Evolutionary conservation across 768 basidiomycete genomes (phyloP), one percentile per base, ranked within the genome.

Genomic region (Boletus reticuloceps): DNA sequence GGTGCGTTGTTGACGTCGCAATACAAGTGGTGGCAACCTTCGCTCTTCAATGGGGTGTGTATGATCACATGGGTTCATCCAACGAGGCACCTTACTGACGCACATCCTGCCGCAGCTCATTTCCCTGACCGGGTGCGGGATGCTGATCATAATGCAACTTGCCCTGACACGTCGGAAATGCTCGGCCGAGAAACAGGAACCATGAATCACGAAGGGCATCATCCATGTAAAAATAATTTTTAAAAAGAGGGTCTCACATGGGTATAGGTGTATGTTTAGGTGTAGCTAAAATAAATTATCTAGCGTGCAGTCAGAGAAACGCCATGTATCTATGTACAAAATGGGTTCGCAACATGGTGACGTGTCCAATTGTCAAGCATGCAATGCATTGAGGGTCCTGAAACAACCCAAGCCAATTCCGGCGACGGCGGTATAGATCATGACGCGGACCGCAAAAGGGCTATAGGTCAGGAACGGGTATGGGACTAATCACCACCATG

Each of bases 401-500:
- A 92, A 87, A 6, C 81, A 81, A 12, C 74, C 40, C 37, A 82
- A 73, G 3, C 85, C 86, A 22, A 89, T 69, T 1, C 72, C 50
- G 1, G 80, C 77, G 2, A 81, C 77, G 6, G 70, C 76, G 36
- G 65, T 63, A 70, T 93, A 94, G 37, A 92, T 89, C 8, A 66
- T 69, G 13, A 85, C 58, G 14, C 90, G 80, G 31, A 76, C 70
- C 9, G 64, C 58, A 20, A 84, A 72, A 0, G 82, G 72, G 64
- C 79, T 85, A 17, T 84, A 60, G 0, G 84, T 89, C 54, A 94
- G 74, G 74, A 94, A 93, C 0, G 91, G 91, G 69, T 94, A 93
- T 27, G 91, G 89, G 73, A 91, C 89, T 89, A 53, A 6, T 13
- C 16, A 37, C 27, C 27, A 29, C 27, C 34, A 36, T 14, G 34